Base-by-base conservation (phyloP, 2,329 filamentous ascomycete species). In the Fusarium sp. region DNA sequence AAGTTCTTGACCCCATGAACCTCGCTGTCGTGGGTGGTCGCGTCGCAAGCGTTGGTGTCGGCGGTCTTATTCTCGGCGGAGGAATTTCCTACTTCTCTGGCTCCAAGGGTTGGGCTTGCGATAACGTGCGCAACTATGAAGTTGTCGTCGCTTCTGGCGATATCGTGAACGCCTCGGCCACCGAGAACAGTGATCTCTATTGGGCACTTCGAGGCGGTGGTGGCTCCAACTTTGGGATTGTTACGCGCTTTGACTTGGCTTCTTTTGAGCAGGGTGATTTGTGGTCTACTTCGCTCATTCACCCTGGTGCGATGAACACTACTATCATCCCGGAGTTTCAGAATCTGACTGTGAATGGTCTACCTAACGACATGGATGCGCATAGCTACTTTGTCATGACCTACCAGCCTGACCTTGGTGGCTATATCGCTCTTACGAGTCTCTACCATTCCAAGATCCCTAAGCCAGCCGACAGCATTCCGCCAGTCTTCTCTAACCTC, bases 61-160 rank as follows among this genome's bases (percentile, higher is more conserved):
- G 51, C 69, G 5, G 80, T 81, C 48, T 77, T 74, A 12, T 72
- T 71, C 4, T 79, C 3, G 72, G 81, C 0, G 85, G 84, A 3
- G 78, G 79, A 27, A 76, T 79, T 12, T 87, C 84, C 83, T 74
- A 76, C 18, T 64, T 69, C 25, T 59, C 66, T 4, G 79, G 80
- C 0, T 76, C 75, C 1, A 75, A 81, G 27, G 85, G 86, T 6
- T 84, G 82, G 74, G 82, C 79, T 9, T 84, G 82, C 58, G 84
- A 86, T 70, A 83, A 80, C 18, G 80, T 85, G 13, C 69, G 73
- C 30, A 80, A 78, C 29, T 85, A 79, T 51, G 77, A 87, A 66
- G 78, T 88, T 11, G 85, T 88, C 1, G 77, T 86, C 2, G 81
- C 82, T 0, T 78, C 80, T 13, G 85, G 85, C 0, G 63, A 74